Conservation (phyloP, 257 asterid species). For the Nicotiana undulata region DNA sequence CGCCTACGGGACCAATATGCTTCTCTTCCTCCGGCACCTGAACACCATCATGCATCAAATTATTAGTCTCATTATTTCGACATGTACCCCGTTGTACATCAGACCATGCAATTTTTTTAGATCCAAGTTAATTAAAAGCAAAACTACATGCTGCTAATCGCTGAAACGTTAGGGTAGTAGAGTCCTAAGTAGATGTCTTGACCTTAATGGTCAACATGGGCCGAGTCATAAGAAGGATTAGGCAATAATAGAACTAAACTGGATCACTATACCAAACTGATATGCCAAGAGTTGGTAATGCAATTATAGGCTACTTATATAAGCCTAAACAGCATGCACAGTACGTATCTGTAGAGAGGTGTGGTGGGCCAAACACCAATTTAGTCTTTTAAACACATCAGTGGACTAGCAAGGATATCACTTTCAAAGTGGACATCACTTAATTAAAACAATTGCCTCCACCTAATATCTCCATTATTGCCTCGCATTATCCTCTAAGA, state of each 20-base stretch:
- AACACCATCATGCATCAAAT: background rate
- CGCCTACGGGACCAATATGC: constrained; percentile 67
- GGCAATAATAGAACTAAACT: background rate
- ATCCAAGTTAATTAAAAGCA: background rate
- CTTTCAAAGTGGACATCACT: constrained; percentile 18
- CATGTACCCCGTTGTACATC: background rate
- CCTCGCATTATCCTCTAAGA: constrained; percentile 9
- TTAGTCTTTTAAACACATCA: background rate
- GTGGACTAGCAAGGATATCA: constrained; percentile 16
- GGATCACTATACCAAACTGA: background rate
- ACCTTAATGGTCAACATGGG: background rate
- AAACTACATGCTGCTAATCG: background rate
- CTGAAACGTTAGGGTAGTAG: background rate
- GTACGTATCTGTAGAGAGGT: background rate
- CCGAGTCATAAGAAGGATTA: background rate
- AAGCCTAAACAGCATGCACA: background rate
- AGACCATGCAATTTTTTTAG: background rate
- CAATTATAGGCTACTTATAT: background rate
- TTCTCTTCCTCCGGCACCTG: constrained; percentile 65
- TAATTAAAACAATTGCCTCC: constrained; percentile 13
- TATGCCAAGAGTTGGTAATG: background rate
- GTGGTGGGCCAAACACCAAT: background rate
- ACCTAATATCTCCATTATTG: constrained; percentile 15
- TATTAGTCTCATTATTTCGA: background rate
- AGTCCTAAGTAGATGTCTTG: background rate